phyloP scores from a whole-genome alignment of 805 yeast genomes.

The Middelhovenomyces tepae region DNA sequence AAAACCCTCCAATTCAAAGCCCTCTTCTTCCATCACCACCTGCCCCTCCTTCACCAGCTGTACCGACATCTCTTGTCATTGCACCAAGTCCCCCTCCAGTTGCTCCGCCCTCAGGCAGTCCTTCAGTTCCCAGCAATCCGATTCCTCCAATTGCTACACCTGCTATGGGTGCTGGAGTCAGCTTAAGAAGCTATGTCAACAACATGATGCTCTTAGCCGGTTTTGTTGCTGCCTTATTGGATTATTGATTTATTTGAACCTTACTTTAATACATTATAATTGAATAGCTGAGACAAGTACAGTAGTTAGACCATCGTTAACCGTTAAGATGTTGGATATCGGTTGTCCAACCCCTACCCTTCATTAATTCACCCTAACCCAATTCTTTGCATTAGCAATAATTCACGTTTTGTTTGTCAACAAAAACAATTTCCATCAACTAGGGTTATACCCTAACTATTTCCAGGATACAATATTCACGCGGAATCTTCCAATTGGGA shows the following conservation, averaged over 20 bases:
- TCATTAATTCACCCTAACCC: too few relatives aligned
- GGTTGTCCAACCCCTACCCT: too few relatives aligned
- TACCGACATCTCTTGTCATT: constrained; percentile 1
- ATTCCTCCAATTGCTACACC: not conserved
- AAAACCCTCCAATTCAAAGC: not conserved
- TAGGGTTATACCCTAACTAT: not conserved
- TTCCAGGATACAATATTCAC: not conserved
- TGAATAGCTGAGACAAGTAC: not conserved
- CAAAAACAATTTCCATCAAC: too few relatives aligned
- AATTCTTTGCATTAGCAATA: too few relatives aligned
- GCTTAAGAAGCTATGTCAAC: not conserved
- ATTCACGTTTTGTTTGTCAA: too few relatives aligned
- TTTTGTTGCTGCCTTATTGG: not conserved
- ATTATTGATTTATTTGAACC: not conserved
- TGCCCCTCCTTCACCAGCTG: constrained; percentile 1
- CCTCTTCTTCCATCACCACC: not conserved
- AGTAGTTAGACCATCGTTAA: too few relatives aligned
- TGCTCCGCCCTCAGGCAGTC: not conserved
- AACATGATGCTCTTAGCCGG: not conserved
- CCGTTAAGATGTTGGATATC: too few relatives aligned
- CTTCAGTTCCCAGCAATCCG: not conserved
- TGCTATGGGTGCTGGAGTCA: not conserved
- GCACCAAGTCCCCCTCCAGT: not conserved
- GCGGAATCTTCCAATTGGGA: not conserved
- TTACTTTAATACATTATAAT: not conserved